Percentiles rank a stretch among this genome's conserved stretches.
These are phyloP conservation scores for Lentinula sp. DNA, from an alignment of 768 basidiomycete genomes.

Conservation along the genomic window DNA sequence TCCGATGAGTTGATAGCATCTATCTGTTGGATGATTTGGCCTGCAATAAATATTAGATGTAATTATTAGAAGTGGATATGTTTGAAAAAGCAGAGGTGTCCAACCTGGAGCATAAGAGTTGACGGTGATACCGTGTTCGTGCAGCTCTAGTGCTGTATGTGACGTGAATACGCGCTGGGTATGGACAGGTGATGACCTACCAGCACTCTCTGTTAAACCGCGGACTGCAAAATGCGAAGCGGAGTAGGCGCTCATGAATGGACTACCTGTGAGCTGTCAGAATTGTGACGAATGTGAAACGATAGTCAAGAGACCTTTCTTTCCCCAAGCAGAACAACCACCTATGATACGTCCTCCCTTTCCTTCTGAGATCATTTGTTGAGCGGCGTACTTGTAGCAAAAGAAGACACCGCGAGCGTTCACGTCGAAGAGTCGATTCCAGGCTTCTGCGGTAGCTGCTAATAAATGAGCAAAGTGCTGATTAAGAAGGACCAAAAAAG, in stretches of 20 bases:
- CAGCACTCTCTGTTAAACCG: constrained; percentile 25
- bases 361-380: constrained; percentile 21
- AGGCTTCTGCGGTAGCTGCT: constrained; percentile 6
- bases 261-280: not conserved
- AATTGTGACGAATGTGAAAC: no score
- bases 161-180: no score
- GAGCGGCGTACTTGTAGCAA: constrained; percentile 18
- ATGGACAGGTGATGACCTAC: not conserved
- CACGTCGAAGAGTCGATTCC: constrained; percentile 9
- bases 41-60: not conserved
- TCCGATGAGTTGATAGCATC: not conserved
- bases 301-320: constrained; percentile 11
- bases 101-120: constrained; percentile 11
- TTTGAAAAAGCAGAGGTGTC: not conserved
- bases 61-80: not conserved
- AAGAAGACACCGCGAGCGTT: constrained; percentile 17
- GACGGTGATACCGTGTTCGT: constrained; percentile 11
- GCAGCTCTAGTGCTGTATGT: constrained; percentile 6
- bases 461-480: not conserved
- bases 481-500: not conserved
- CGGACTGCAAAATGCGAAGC: constrained; percentile 30
- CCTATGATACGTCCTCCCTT: constrained; percentile 23
- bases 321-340: constrained; percentile 20
- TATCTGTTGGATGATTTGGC: not conserved
- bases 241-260: constrained; percentile 17